A percentile compares a stretch with the other conserved stretches of the same genome.
These are phyloP conservation scores for Aethionema arabicum DNA, from an alignment of 345 rosid species.

Conservation along the genomic window DNA sequence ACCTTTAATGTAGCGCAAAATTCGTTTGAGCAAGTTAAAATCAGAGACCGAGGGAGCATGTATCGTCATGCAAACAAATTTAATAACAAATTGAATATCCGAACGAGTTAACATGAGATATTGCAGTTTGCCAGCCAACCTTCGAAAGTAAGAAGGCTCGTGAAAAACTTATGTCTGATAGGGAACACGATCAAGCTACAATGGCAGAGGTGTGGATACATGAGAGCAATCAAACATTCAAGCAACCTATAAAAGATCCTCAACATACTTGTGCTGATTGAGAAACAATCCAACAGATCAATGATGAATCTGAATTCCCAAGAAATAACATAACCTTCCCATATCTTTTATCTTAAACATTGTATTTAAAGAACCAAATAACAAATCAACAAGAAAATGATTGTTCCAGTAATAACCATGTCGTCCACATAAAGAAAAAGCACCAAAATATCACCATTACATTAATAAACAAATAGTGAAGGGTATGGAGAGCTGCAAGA, in stretches of 20 bases:
- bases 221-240: neutral
- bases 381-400: neutral
- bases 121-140: neutral
- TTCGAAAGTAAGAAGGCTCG: neutral
- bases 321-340: neutral
- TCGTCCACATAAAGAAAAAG: too few relatives aligned
- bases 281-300: neutral
- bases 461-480: neutral
- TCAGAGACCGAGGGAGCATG: neutral
- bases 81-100: neutral
- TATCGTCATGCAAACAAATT: neutral
- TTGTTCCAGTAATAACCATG: too few relatives aligned
- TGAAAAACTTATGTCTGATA: neutral
- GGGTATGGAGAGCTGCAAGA: neutral
- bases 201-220: too few relatives aligned
- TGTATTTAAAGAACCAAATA: neutral
- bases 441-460: too few relatives aligned
- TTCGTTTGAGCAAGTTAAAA: neutral
- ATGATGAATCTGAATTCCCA: neutral
- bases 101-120: neutral
- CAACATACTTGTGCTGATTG: neutral
- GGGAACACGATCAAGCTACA: too few relatives aligned
- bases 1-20: neutral
- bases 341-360: neutral
- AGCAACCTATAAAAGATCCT: neutral